A percentile compares a stretch with the other conserved stretches of the same genome.
Conservation (phyloP, 495 filamentous ascomycete genomes). For the Penicillium desertorum region DNA sequence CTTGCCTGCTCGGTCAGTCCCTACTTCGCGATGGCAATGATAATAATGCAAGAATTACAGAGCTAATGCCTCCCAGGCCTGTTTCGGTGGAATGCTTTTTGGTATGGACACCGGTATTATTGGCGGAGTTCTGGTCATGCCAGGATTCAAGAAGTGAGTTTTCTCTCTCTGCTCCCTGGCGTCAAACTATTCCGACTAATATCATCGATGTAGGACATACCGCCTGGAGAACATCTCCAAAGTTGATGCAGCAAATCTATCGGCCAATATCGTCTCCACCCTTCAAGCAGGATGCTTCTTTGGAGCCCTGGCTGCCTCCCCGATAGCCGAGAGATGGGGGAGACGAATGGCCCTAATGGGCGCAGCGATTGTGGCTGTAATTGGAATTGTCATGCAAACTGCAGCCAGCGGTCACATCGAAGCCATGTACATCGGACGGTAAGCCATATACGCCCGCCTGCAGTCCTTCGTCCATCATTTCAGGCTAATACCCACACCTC, state of each 20-base stretch:
- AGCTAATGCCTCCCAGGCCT: slow-evolving; percentile 47
- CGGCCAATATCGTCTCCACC: slow-evolving; percentile 57
- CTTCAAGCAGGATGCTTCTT: slow-evolving; percentile 70
- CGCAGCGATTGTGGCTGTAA: slow-evolving; percentile 40
- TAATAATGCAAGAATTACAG: not conserved
- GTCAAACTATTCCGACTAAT: not conserved
- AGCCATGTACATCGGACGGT: slow-evolving; percentile 65
- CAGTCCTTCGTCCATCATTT: not conserved
- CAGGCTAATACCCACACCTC: not conserved
- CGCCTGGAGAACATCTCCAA: slow-evolving; percentile 56
- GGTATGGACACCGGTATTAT: slow-evolving; percentile 74
- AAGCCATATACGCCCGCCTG: not conserved
- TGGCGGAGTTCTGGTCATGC: slow-evolving; percentile 64
- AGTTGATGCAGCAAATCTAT: slow-evolving; percentile 40
- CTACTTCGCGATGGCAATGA: not conserved
- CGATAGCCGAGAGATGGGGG: slow-evolving; percentile 57
- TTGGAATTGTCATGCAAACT: slow-evolving; percentile 65
- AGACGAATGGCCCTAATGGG: slow-evolving; percentile 53
- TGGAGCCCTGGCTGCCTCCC: slow-evolving; percentile 59
- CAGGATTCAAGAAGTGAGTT: slow-evolving; percentile 56
- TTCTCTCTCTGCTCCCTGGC: slow-evolving; percentile 19
- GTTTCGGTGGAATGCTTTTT: slow-evolving; percentile 73
- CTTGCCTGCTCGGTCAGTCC: slow-evolving; percentile 64
- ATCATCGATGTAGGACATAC: slow-evolving; percentile 41
- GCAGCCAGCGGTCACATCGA: slow-evolving; percentile 52